Evolutionary conservation across 345 rosid species (phyloP).

Genomic region (Xanthoceras sorbifolium): DNA sequence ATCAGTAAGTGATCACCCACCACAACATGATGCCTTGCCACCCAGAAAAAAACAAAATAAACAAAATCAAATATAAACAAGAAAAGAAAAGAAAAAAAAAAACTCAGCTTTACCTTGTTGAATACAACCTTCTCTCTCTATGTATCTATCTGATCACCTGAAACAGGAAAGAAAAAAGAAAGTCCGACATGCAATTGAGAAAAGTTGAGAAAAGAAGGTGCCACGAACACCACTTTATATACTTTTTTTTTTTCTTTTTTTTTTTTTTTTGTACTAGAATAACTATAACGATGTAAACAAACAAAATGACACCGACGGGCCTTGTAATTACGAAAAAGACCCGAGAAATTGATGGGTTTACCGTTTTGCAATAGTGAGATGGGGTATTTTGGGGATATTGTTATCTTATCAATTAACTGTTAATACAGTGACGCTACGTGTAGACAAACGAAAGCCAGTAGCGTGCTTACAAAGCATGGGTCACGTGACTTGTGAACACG

Average conservation of each 20-base stretch:
- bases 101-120: not conserved
- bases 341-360: not conserved
- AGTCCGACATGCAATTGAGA: not conserved
- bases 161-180: not conserved
- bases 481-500: not conserved
- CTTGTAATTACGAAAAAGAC: not conserved
- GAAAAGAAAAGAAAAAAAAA: not conserved
- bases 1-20: slow-evolving; percentile 1
- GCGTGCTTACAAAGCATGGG: not conserved
- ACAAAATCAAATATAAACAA: not conserved
- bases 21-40: not conserved
- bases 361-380: too few species aligned
- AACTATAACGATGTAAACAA: not conserved
- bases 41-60: not conserved
- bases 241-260: too few species aligned
- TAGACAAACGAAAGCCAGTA: not conserved
- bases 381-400: slow-evolving; percentile 1
- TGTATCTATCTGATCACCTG: not conserved
- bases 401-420: not conserved
- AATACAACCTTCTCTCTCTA: not conserved
- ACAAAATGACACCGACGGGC: not conserved
- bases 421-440: not conserved
- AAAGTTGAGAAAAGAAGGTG: not conserved
- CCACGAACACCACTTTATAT: not conserved
- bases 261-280: not conserved